Base-by-base conservation (phyloP, 495 filamentous ascomycete species). In the Penicillium malachiteum region DNA sequence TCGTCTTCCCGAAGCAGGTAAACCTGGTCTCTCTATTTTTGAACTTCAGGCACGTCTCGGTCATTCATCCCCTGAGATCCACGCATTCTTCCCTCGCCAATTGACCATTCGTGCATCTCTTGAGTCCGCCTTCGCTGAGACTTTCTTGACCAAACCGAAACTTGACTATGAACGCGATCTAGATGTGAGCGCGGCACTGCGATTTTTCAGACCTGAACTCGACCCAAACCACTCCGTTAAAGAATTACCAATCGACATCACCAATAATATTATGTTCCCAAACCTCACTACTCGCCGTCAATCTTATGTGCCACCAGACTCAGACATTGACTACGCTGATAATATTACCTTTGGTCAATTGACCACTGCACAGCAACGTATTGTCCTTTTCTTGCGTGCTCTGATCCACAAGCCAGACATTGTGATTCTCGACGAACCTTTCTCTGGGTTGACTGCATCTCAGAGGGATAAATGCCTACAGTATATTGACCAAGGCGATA, bases 61-160 rank as follows among this genome's bases (percentile, higher is more conserved):
- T 14, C 91, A 97, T 62, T 91, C 91, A 2, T 92, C 88, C 43
- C 95, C 94, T 0, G 94, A 98, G 66, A 88, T 97, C 17, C 92
- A 97, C 58, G 85, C 88, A 44, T 90, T 96, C 75, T 96, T 97
- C 74, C 94, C 94, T 2, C 84, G 84, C 42, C 78, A 83, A 33
- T 78, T 97, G 47, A 87, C 85, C 1, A 71, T 97, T 16, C 83
- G 90, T 7, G 82, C 87, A 49, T 81, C 87, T 0, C 63, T 98
- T 2, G 89, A 92, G 63, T 89, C 84, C 40, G 91, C 93, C 2
- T 97, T 91, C 81, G 87, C 91, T 7, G 91, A 97, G 43, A 94
- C 94, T 0, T 93, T 95, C 57, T 75, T 86, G 6, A 75, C 83
- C 1, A 84, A 80, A 52, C 90, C 94, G 0, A 77, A 67, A 8